Conservation (phyloP, 1,284 basidiomycete species). For the Xerocomus alliaceus region DNA sequence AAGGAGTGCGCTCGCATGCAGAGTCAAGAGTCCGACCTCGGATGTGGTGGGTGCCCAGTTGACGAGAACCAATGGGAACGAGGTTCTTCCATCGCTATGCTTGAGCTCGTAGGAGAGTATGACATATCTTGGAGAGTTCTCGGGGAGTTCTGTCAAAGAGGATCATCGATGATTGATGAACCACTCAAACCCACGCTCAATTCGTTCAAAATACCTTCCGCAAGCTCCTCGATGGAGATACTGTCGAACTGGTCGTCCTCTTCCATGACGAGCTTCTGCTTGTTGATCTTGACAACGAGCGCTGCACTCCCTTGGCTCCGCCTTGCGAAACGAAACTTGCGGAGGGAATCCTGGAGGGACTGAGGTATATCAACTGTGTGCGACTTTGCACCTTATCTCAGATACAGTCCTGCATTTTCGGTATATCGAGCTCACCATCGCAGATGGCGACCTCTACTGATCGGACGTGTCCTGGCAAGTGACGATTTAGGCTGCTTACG, state of each 20-base stretch:
- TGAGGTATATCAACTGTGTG: constrained; percentile 85
- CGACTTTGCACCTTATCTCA: constrained; percentile 52
- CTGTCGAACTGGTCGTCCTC: constrained; percentile 81
- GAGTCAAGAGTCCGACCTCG: constrained; percentile 78
- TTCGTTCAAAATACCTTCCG: constrained; percentile 64
- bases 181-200: background rate
- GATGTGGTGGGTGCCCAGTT: constrained; percentile 85
- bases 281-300: constrained; percentile 88
- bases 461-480: background rate
- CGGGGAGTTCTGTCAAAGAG: constrained; percentile 77
- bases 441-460: background rate
- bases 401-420: background rate
- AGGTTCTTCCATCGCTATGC: constrained; percentile 84
- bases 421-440: constrained; percentile 36
- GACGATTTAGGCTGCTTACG: background rate
- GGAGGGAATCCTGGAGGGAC: constrained; percentile 74
- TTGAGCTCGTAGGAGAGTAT: constrained; percentile 83
- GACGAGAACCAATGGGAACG: constrained; percentile 83
- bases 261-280: constrained; percentile 77
- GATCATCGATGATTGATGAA: constrained; percentile 6
- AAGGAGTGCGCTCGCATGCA: constrained; percentile 83
- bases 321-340: constrained; percentile 84
- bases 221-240: constrained; percentile 81
- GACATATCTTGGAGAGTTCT: constrained; percentile 88
- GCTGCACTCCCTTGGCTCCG: constrained; percentile 74